These are phyloP conservation scores for Saccharomyces hybrid DNA, from an alignment of 1,139 yeast species.

Conservation along the genomic window DNA sequence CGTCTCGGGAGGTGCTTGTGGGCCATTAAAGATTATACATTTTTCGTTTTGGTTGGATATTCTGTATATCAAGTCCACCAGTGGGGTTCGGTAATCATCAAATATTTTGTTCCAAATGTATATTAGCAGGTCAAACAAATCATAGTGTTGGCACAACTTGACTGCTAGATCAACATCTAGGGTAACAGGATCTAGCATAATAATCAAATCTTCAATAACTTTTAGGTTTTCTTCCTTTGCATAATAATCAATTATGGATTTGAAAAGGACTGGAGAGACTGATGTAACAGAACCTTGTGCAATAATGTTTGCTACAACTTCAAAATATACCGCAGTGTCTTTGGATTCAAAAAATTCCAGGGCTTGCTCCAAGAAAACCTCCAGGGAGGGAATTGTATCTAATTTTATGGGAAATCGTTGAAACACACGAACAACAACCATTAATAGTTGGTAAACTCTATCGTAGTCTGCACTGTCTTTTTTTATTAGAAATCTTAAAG, in stretches of 20 bases:
- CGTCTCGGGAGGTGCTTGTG: neutral
- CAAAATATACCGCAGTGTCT: conserved; percentile 38
- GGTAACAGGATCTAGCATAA: conserved; percentile 54
- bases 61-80: conserved; percentile 36
- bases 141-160: conserved; percentile 46
- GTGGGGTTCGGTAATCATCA: conserved; percentile 59
- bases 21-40: conserved; percentile 10
- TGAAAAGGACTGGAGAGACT: conserved; percentile 57
- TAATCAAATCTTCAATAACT: conserved; percentile 54
- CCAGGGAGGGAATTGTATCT: conserved; percentile 21
- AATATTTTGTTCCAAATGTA: conserved; percentile 64
- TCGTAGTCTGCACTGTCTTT: conserved; percentile 8
- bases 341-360: conserved; percentile 36
- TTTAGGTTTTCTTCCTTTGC: conserved; percentile 37
- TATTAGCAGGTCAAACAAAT: conserved; percentile 50
- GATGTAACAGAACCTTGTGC: conserved; percentile 38
- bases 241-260: conserved; percentile 47
- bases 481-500: conserved; percentile 21
- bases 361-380: conserved; percentile 40
- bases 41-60: conserved; percentile 9
- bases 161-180: conserved; percentile 70
- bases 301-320: conserved; percentile 44
- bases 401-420: conserved; percentile 8
- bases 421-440: neutral
- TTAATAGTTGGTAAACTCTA: conserved; percentile 4